phyloP scores from a whole-genome alignment of 345 rosid species.

The Populus euphratica region DNA sequence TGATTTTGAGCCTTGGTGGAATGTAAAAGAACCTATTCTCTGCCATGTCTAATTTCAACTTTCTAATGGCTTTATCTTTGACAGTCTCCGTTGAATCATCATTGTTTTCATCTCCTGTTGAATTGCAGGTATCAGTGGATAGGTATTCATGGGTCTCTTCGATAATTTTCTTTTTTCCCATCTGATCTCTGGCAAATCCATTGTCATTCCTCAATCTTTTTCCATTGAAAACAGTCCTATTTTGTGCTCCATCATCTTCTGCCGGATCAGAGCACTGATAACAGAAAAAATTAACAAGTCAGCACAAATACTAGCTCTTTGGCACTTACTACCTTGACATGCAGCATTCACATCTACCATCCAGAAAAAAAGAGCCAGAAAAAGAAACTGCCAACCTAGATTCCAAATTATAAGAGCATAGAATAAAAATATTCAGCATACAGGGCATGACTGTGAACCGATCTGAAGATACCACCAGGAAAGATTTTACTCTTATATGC shows the following conservation, averaged over 20 bases:
- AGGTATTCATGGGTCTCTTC: conserved; percentile 18
- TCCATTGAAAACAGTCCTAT: neutral
- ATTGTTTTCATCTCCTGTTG: conserved; percentile 15
- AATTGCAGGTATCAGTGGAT: conserved; percentile 10
- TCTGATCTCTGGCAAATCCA: conserved; percentile 5
- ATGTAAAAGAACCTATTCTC: conserved; percentile 64
- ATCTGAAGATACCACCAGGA: no score
- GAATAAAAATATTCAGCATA: no score
- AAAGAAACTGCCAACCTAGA: neutral
- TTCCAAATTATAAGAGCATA: no score
- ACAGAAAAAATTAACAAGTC: neutral
- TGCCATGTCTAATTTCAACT: conserved; percentile 59
- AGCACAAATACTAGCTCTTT: neutral
- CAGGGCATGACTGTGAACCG: no score
- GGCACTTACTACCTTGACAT: neutral
- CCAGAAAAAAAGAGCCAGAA: neutral
- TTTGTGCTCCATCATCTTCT: conserved; percentile 7
- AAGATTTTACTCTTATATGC: no score
- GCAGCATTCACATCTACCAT: neutral
- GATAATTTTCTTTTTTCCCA: conserved; percentile 18
- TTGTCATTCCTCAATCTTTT: conserved; percentile 38
- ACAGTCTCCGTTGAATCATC: conserved; percentile 13
- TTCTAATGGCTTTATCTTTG: conserved; percentile 37
- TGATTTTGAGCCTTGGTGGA: conserved; percentile 60
- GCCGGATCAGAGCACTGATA: conserved; percentile 24